These are phyloP conservation scores for Penicillium pancosmium DNA, from an alignment of 495 filamentous ascomycete genomes.

Conservation along the genomic window DNA sequence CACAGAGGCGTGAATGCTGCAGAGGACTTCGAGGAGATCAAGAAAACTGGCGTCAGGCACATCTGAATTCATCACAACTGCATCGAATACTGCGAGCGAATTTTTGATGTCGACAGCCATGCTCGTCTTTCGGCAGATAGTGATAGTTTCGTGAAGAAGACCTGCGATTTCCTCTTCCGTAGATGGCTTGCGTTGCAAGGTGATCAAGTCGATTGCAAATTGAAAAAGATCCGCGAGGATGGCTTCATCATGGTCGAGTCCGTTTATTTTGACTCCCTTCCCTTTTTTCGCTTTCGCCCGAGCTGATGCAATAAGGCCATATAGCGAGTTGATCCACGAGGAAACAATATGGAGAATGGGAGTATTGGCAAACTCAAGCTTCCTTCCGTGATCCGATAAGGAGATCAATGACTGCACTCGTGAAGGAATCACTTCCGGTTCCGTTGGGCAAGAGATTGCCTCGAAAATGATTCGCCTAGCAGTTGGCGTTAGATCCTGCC, in stretches of 20 bases:
- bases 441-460: constrained; percentile 38
- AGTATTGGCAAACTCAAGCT: constrained; percentile 45
- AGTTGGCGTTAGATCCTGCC: constrained; percentile 45
- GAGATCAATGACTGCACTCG: constrained; percentile 45
- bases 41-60: constrained; percentile 69
- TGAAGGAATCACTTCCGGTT: constrained; percentile 44
- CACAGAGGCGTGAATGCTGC: constrained; percentile 78
- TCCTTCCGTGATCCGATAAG: constrained; percentile 50
- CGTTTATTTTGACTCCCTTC: constrained; percentile 50
- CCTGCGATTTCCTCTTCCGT: constrained; percentile 64
- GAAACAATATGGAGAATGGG: constrained; percentile 47
- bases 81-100: constrained; percentile 75
- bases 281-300: constrained; percentile 53
- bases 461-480: constrained; percentile 41
- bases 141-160: constrained; percentile 68
- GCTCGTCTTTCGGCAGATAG: constrained; percentile 75
- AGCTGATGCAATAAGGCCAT: constrained; percentile 37
- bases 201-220: constrained; percentile 78
- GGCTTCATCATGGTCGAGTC: constrained; percentile 59
- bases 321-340: constrained; percentile 45
- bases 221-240: constrained; percentile 70
- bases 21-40: constrained; percentile 76
- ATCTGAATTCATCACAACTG: constrained; percentile 75
- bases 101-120: constrained; percentile 72
- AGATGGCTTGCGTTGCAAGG: constrained; percentile 79